phyloP scores from a whole-genome alignment of 345 rosid species.

The Crucihimalaya himalaica region DNA sequence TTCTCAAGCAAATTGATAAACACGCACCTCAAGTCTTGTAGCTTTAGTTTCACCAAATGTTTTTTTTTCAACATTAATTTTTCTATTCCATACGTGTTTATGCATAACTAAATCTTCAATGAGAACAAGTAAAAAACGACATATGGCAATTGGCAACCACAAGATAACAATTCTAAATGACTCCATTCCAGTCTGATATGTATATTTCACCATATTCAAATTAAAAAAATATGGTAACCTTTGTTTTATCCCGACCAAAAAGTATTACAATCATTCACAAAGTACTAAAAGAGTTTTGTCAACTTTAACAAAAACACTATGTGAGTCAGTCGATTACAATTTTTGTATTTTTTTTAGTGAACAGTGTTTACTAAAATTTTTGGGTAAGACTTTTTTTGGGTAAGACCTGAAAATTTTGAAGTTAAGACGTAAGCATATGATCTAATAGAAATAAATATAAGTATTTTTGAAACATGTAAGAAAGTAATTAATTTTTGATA shows the following conservation, averaged over 20 bases:
- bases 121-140: background rate
- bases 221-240: too few relatives aligned
- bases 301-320: too few relatives aligned
- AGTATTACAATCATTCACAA: too few relatives aligned
- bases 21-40: background rate
- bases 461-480: background rate
- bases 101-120: background rate
- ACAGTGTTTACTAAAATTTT: too few relatives aligned
- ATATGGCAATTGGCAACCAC: background rate
- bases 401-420: too few relatives aligned
- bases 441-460: background rate
- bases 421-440: background rate
- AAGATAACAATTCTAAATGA: background rate
- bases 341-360: too few relatives aligned
- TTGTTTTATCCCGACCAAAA: too few relatives aligned
- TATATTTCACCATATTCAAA: too few relatives aligned
- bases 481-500: background rate
- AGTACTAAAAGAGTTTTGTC: too few relatives aligned
- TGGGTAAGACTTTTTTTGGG: background rate
- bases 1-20: slow-evolving; percentile 1
- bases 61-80: background rate
- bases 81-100: background rate
- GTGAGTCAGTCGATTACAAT: too few relatives aligned
- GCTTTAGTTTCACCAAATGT: background rate
- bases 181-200: background rate